phyloP scores from a whole-genome alignment of 805 yeast genomes.

The Ogataea corticis region DNA sequence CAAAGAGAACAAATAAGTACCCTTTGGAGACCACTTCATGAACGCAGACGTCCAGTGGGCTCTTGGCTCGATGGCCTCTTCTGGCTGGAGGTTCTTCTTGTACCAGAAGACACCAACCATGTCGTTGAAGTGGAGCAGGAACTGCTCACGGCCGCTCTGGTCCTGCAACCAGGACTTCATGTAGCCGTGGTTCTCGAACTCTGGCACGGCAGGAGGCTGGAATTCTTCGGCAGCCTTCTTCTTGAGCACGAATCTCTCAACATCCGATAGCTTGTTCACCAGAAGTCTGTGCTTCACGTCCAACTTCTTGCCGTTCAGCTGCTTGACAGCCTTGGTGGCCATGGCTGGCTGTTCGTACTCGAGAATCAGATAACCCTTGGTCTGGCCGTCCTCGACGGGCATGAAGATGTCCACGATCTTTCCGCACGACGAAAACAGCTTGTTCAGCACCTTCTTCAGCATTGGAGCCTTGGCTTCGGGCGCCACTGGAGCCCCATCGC shows the following conservation, averaged over 20 bases:
- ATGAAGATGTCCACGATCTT: constrained; percentile 76
- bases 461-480: constrained; percentile 86
- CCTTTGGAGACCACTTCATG: constrained; percentile 90
- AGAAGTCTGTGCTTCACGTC: constrained; percentile 90
- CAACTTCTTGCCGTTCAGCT: constrained; percentile 83
- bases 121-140: constrained; percentile 75
- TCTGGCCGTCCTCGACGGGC: constrained; percentile 77
- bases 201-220: constrained; percentile 70
- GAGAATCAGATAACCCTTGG: constrained; percentile 84
- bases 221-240: constrained; percentile 64
- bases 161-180: constrained; percentile 91
- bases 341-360: constrained; percentile 68
- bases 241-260: constrained; percentile 72
- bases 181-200: constrained; percentile 74
- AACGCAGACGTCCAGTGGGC: constrained; percentile 84
- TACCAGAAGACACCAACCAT: constrained; percentile 87
- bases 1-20: constrained; percentile 81
- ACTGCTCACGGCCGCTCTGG: constrained; percentile 86
- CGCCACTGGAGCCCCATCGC: constrained; percentile 95
- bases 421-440: constrained; percentile 77
- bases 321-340: constrained; percentile 78
- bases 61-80: constrained; percentile 75
- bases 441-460: constrained; percentile 79
- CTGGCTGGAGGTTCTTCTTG: constrained; percentile 66
- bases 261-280: constrained; percentile 79